These are phyloP conservation scores for Fusarium sp. DNA, from an alignment of 2,329 filamentous ascomycete genomes.

Conservation along the genomic window DNA sequence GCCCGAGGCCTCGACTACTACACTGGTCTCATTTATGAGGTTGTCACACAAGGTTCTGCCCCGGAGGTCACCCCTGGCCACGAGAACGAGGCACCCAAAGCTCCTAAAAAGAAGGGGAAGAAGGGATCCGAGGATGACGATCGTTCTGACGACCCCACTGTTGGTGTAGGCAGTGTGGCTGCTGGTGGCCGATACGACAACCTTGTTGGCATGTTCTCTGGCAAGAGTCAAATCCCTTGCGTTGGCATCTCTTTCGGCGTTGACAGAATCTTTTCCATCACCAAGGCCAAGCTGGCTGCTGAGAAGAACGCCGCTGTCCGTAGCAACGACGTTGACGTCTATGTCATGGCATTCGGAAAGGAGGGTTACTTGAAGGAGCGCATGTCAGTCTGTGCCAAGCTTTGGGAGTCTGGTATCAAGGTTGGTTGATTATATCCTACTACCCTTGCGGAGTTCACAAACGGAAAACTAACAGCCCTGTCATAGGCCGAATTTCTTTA, in stretches of 20 bases:
- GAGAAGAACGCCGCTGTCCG: slow-evolving; percentile 67
- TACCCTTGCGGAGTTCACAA: neutral
- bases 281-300: slow-evolving; percentile 79
- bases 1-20: slow-evolving; percentile 95
- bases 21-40: slow-evolving; percentile 91
- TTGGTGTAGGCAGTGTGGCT: slow-evolving; percentile 89
- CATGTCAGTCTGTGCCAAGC: slow-evolving; percentile 80
- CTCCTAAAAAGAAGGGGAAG: slow-evolving; percentile 66
- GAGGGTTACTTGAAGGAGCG: slow-evolving; percentile 88
- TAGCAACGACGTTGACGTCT: slow-evolving; percentile 86
- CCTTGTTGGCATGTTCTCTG: slow-evolving; percentile 93
- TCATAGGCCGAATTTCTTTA: slow-evolving; percentile 83
- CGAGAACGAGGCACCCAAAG: slow-evolving; percentile 55
- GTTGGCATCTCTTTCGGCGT: slow-evolving; percentile 87
- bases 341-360: slow-evolving; percentile 95
- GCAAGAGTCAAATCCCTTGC: slow-evolving; percentile 81
- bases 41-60: slow-evolving; percentile 85
- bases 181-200: slow-evolving; percentile 94
- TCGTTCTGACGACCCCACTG: slow-evolving; percentile 81
- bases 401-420: slow-evolving; percentile 93
- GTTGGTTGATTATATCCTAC: slow-evolving; percentile 55
- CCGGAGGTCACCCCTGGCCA: slow-evolving; percentile 59
- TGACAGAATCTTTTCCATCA: slow-evolving; percentile 94
- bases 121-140: slow-evolving; percentile 72
- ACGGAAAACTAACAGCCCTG: slow-evolving; percentile 42